Percentiles rank a stretch among this genome's conserved stretches.
Evolutionary conservation across 1,139 yeast species (phyloP).

Genomic region (Suhomyces bribrorum): DNA sequence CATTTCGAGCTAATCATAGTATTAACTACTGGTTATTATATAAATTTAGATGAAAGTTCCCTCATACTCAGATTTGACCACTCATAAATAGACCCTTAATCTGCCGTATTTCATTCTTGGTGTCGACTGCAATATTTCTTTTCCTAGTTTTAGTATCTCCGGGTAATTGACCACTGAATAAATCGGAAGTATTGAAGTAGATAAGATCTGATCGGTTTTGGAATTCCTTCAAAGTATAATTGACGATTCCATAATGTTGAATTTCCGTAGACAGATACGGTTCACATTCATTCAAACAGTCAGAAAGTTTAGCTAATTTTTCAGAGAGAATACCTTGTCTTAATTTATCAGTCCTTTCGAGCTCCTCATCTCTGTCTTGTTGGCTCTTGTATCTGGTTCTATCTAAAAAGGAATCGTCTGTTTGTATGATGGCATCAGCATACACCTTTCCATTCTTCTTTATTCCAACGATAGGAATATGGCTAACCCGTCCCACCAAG

Average conservation of each 20-base stretch:
- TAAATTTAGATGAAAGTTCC: too few relatives aligned
- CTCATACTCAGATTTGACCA: conserved; percentile 31
- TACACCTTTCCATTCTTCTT: conserved; percentile 33
- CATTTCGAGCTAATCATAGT: too few relatives aligned
- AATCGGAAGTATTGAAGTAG: conserved; percentile 33
- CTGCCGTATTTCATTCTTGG: conserved; percentile 43
- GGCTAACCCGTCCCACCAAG: conserved; percentile 35
- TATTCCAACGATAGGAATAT: conserved; percentile 45
- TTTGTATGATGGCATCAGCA: conserved; percentile 45
- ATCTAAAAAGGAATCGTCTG: conserved; percentile 28
- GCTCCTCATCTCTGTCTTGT: conserved; percentile 20
- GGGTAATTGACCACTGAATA: conserved; percentile 22
- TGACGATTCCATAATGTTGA: conserved; percentile 34
- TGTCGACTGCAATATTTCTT: conserved; percentile 37
- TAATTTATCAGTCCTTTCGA: conserved; percentile 26
- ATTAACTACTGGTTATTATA: too few relatives aligned
- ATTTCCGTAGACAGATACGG: conserved; percentile 35
- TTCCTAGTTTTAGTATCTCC: conserved; percentile 20
- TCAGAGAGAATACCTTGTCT: conserved; percentile 25
- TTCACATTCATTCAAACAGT: conserved; percentile 27
- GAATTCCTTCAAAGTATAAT: conserved; percentile 36
- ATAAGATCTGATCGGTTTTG: conserved; percentile 41
- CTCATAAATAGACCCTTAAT: conserved; percentile 50
- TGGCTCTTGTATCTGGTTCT: conserved; percentile 11
- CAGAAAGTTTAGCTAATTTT: conserved; percentile 28